A percentile compares a stretch with the other conserved stretches of the same genome.
phyloP scores from a whole-genome alignment of 768 basidiomycete genomes.

The Pisolithus tinctorius region DNA sequence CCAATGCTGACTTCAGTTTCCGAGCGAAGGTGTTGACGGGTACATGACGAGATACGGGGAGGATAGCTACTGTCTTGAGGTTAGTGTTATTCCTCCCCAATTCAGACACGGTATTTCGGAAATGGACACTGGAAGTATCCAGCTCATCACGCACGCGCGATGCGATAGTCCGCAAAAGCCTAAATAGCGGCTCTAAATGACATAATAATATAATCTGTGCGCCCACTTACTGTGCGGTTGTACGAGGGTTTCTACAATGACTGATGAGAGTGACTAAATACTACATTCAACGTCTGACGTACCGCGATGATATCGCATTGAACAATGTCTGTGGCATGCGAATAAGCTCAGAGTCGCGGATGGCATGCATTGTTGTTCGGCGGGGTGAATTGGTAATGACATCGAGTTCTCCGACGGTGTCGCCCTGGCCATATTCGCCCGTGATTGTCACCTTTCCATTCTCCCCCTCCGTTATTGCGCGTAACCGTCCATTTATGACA shows the following conservation, averaged over 20 bases:
- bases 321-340: conserved; percentile 96
- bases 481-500: conserved; percentile 92
- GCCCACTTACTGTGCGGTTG: conserved; percentile 65
- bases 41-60: conserved; percentile 81
- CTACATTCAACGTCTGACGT: conserved; percentile 11
- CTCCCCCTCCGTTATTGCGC: conserved; percentile 79
- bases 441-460: conserved; percentile 73
- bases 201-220: neutral
- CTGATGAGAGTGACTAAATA: neutral
- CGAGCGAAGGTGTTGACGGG: conserved; percentile 87
- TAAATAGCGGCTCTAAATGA: conserved; percentile 18
- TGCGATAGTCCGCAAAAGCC: conserved; percentile 83
- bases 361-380: conserved; percentile 90
- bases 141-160: conserved; percentile 84
- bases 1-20: conserved; percentile 81
- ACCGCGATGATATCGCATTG: conserved; percentile 92
- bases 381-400: conserved; percentile 89
- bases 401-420: conserved; percentile 94
- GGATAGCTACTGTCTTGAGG: conserved; percentile 88
- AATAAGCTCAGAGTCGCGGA: conserved; percentile 95
- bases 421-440: conserved; percentile 95
- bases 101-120: conserved; percentile 48
- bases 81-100: conserved; percentile 77
- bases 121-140: conserved; percentile 49
- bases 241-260: conserved; percentile 63